Evolutionary conservation across 2,329 filamentous ascomycete genomes (phyloP), one percentile per base, ranked within the genome.

Genomic region (Geoglossum cookeanum): DNA sequence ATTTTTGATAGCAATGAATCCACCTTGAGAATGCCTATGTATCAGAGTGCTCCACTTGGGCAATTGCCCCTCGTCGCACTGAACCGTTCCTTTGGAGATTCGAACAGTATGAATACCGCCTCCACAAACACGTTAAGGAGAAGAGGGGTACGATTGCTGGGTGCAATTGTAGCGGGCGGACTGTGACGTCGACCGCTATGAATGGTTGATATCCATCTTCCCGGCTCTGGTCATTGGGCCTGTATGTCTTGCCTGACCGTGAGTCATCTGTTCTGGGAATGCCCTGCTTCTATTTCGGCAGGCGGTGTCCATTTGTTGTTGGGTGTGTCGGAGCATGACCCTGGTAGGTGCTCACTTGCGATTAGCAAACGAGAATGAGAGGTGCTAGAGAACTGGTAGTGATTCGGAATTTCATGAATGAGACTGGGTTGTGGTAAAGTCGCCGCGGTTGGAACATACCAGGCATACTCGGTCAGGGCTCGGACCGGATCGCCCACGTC

Each of bases 321-420:
- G 73, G 61, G 73, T 75, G 66, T 75, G 73, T 60, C 74, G 69
- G 59, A 74, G 73, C 72, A 75, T 75, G 55, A 74, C 67, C 55
- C 72, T 74, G 53, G 2, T 3, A 17, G 39, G 39, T 42, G 39
- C 35, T 13, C 7, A 37, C 35, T 13, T 13, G 35, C 22, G 1
- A 15, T 42, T 15, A 42, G 39, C 39, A 37, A 37, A 15, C 9
- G 13, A 15, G 7, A 42, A 11, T 15, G n/a, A 11, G n/a, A 4
- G 13, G 4, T 4, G 39, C 4, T 42, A 15, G 7, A 42, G 4
- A 13, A 29, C 13, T 35, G 29, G 17, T 7, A 22, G 13, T 22
- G 8, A 55, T 53, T 4, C 6, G 30, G 37, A 27, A 55, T 55
- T 35, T 27, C 4, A 17, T 9, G 51, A 52, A 56, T 5, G 55